These are phyloP conservation scores for Pisolithus microcarpus DNA, from an alignment of 768 basidiomycete species.

Conservation along the genomic window DNA sequence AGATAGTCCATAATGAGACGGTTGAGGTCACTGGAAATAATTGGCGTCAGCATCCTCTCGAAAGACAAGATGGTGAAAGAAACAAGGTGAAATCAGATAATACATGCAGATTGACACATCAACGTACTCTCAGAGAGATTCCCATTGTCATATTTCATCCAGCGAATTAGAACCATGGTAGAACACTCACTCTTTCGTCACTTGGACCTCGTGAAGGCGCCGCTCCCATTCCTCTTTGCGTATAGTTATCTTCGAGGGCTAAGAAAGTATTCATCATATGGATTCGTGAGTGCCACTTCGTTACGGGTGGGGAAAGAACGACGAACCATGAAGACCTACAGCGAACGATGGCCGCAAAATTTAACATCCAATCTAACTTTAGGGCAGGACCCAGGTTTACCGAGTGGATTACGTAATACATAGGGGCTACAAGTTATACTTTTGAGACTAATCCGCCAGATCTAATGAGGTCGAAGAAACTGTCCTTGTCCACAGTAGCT, in stretches of 20 bases:
- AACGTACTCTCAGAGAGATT: slow-evolving; percentile 92
- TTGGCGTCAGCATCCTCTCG: slow-evolving; percentile 15
- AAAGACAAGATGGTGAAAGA: slow-evolving; percentile 22
- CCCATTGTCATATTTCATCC: slow-evolving; percentile 82
- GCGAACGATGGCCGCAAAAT: slow-evolving; percentile 14
- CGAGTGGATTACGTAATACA: neutral
- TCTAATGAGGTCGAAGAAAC: slow-evolving; percentile 78
- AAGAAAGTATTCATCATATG: neutral
- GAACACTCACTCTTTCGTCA: slow-evolving; percentile 80
- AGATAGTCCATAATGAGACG: slow-evolving; percentile 95
- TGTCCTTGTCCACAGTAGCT: slow-evolving; percentile 61
- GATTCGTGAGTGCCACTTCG: neutral
- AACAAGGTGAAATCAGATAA: slow-evolving; percentile 60
- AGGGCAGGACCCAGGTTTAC: slow-evolving; percentile 29
- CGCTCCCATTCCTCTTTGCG: slow-evolving; percentile 84
- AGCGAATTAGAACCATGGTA: slow-evolving; percentile 14
- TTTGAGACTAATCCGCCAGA: slow-evolving; percentile 77
- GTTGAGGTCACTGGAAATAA: slow-evolving; percentile 74
- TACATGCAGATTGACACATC: slow-evolving; percentile 79
- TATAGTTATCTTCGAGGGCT: slow-evolving; percentile 53
- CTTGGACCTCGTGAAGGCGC: slow-evolving; percentile 72
- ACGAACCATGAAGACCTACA: slow-evolving; percentile 28
- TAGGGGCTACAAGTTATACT: slow-evolving; percentile 29
- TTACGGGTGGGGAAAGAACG: neutral
- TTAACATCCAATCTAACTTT: slow-evolving; percentile 28